Base-by-base conservation (phyloP, 1,139 yeast genomes). In the Hansenula anomala region DNA sequence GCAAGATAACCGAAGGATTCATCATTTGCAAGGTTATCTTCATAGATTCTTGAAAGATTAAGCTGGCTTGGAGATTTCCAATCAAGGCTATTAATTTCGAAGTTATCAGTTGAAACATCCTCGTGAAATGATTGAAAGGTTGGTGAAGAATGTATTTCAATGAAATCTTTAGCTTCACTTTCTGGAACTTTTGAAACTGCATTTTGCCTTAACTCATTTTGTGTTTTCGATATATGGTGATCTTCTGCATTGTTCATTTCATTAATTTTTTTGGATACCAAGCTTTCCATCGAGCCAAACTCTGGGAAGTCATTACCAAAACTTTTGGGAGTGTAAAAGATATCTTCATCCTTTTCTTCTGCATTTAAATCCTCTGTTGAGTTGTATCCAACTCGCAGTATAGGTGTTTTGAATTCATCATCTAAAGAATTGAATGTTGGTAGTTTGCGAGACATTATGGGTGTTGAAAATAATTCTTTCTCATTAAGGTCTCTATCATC, bases 1-100 rank as follows among this genome's bases (percentile, higher is more conserved):
- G 56, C 59, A 15, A 58, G 41, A 32, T 58, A 58, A 13, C 46
- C 45, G 38, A 52, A 58, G 0, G 61, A 58, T 14, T 54, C 54
- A 38, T 56, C 56, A 4, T 37, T 37, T 12, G 33, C 36, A 13
- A 48, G 29, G 29, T 28, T 26, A 4, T 16, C 22, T 4, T 33
- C 36, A 19, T 17, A 19, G 6, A 33, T n/a, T 15, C 24, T 25
- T 4, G 30, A 26, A 11, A 23, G 11, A 14, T 32, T 32, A 7
- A 32, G 8, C 9, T 17, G 16, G 13, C 34, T 32, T 16, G 34
- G 34, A 14, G 34, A 24, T 14, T 19, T 19, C 34, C 34, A 32
- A 14, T 9, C 16, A 4, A 32, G 9, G n/a, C n/a, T 24, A 8
- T 17, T 16, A 3, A 32, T 7, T 3, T 32, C 28, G 11, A 32